Percentiles rank a stretch among this genome's conserved stretches.
These are phyloP conservation scores for Rubia balearica DNA, from an alignment of 305 asterid genomes.

Conservation along the genomic window DNA sequence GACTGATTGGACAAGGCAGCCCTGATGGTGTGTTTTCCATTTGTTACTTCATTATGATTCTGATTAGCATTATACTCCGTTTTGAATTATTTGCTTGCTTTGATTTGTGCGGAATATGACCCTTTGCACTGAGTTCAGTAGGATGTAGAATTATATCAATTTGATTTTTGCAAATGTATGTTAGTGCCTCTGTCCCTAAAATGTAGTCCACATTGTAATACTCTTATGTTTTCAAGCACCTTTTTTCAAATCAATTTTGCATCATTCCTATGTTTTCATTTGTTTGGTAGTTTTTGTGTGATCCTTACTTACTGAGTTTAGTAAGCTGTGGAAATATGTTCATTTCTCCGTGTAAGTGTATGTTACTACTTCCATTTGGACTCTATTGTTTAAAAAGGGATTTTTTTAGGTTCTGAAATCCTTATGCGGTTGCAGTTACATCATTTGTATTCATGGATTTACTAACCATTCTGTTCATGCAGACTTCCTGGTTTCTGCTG, in stretches of 20 bases:
- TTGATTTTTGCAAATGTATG: background rate
- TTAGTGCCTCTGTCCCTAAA: background rate
- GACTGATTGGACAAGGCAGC: slow-evolving; percentile 78
- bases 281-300: background rate
- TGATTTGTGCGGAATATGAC: background rate
- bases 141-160: background rate
- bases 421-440: background rate
- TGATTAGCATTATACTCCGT: background rate
- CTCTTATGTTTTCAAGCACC: background rate
- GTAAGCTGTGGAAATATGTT: background rate
- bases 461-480: slow-evolving; percentile 16
- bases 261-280: background rate
- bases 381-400: background rate
- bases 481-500: slow-evolving; percentile 83
- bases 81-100: background rate
- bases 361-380: background rate
- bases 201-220: background rate
- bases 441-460: background rate
- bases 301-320: background rate
- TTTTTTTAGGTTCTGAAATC: background rate
- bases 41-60: background rate
- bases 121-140: background rate
- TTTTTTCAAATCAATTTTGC: background rate
- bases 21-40: slow-evolving; percentile 51
- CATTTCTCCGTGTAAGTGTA: background rate